Percentiles rank a stretch among this genome's conserved stretches.
These are phyloP conservation scores for Syzygium grande DNA, from an alignment of 345 rosid genomes.

Conservation along the genomic window DNA sequence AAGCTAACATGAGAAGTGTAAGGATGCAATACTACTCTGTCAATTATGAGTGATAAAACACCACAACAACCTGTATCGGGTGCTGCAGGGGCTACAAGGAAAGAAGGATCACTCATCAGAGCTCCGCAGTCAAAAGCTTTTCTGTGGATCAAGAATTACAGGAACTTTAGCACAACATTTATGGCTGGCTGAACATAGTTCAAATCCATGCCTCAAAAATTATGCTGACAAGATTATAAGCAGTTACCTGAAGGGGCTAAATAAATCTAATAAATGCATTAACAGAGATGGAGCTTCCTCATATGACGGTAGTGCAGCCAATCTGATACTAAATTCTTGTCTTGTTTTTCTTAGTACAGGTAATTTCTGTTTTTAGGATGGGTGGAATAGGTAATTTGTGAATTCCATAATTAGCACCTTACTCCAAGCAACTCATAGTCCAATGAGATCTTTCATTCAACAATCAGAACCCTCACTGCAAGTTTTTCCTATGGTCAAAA, in stretches of 20 bases:
- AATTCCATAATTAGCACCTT: background rate
- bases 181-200: background rate
- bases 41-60: background rate
- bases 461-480: background rate
- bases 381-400: background rate
- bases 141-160: constrained; percentile 29
- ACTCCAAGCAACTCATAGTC: background rate
- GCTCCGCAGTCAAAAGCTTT: constrained; percentile 39
- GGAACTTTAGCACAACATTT: background rate
- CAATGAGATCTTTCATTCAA: background rate
- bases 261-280: background rate
- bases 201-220: background rate
- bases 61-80: constrained; percentile 28
- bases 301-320: background rate
- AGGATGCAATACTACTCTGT: background rate
- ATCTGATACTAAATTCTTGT: background rate
- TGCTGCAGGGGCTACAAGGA: constrained; percentile 20
- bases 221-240: background rate
- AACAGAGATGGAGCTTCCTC: background rate
- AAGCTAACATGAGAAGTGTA: background rate
- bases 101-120: constrained; percentile 13
- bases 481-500: background rate
- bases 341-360: background rate
- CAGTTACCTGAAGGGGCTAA: background rate
- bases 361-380: background rate